Conservation (phyloP, 2,329 filamentous ascomycete species). For the Cladosporium sp. region DNA sequence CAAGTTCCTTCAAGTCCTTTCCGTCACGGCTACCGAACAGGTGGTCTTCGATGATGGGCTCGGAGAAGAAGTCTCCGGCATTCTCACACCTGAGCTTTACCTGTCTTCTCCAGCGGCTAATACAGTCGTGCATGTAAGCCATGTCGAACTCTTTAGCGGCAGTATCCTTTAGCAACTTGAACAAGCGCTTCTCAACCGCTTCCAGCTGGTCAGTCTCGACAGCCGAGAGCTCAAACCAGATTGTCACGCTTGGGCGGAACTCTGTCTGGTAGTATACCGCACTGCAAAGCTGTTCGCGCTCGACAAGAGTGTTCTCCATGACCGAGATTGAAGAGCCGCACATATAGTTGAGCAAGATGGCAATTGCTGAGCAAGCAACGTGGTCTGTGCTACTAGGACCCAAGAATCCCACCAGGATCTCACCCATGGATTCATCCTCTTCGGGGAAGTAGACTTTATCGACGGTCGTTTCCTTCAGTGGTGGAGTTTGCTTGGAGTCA, state of each 20-base stretch:
- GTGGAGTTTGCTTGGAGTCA: slow-evolving; percentile 73
- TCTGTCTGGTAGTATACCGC: slow-evolving; percentile 77
- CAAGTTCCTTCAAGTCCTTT: slow-evolving; percentile 39
- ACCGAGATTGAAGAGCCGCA: slow-evolving; percentile 90
- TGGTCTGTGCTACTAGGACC: slow-evolving; percentile 73
- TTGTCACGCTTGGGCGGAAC: slow-evolving; percentile 71
- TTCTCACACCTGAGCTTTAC: slow-evolving; percentile 80
- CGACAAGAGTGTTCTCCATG: slow-evolving; percentile 85
- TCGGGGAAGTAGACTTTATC: slow-evolving; percentile 88
- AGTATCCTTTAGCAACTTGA: slow-evolving; percentile 76
- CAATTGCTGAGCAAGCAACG: slow-evolving; percentile 60
- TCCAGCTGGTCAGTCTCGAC: slow-evolving; percentile 82
- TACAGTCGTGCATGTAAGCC: slow-evolving; percentile 82
- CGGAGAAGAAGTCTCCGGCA: slow-evolving; percentile 74
- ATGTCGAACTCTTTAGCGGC: slow-evolving; percentile 78
- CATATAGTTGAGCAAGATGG: slow-evolving; percentile 77
- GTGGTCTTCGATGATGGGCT: slow-evolving; percentile 85
- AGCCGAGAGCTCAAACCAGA: slow-evolving; percentile 79
- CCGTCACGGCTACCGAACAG: slow-evolving; percentile 85
- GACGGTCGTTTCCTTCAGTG: slow-evolving; percentile 65
- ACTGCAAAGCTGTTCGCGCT: slow-evolving; percentile 87
- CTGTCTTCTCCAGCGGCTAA: slow-evolving; percentile 73
- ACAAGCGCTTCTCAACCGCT: slow-evolving; percentile 78
- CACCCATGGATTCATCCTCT: slow-evolving; percentile 89
- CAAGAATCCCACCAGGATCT: slow-evolving; percentile 80